A percentile compares a stretch with the other conserved stretches of the same genome.
Conservation (phyloP, 2,329 filamentous ascomycete species). For the Calcarisporium arbuscula region DNA sequence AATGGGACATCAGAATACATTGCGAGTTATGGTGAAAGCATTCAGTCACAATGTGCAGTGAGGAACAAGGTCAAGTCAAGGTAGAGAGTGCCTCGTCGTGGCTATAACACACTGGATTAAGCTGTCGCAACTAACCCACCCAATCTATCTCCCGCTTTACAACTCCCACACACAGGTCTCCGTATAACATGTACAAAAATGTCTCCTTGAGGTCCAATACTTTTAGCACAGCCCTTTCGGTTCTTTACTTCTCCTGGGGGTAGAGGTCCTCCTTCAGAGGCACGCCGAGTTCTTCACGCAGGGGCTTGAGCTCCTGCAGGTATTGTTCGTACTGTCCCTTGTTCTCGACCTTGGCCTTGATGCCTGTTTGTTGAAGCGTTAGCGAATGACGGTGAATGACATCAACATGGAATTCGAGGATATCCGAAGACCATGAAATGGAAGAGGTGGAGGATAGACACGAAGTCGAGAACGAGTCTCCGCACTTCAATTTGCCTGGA, state of each 20-base stretch:
- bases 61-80: constrained; percentile 14
- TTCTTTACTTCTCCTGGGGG: constrained; percentile 53
- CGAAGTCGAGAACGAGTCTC: background rate
- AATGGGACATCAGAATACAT: no score
- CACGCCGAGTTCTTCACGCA: constrained; percentile 91
- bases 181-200: constrained; percentile 32
- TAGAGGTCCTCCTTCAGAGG: constrained; percentile 89
- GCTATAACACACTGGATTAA: constrained; percentile 24
- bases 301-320: constrained; percentile 83
- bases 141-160: constrained; percentile 18
- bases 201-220: constrained; percentile 1
- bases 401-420: no score
- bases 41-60: constrained; percentile 3
- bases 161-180: constrained; percentile 18
- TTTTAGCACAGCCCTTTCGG: no score
- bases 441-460: background rate
- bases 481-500: no score
- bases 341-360: constrained; percentile 99
- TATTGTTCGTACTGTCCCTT: constrained; percentile 95
- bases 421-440: no score
- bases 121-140: constrained; percentile 22
- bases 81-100: constrained; percentile 17
- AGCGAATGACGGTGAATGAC: no score
- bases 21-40: no score
- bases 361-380: no score